These are phyloP conservation scores for Tephrocybe sp. DNA, from an alignment of 768 basidiomycete species.

Conservation along the genomic window DNA sequence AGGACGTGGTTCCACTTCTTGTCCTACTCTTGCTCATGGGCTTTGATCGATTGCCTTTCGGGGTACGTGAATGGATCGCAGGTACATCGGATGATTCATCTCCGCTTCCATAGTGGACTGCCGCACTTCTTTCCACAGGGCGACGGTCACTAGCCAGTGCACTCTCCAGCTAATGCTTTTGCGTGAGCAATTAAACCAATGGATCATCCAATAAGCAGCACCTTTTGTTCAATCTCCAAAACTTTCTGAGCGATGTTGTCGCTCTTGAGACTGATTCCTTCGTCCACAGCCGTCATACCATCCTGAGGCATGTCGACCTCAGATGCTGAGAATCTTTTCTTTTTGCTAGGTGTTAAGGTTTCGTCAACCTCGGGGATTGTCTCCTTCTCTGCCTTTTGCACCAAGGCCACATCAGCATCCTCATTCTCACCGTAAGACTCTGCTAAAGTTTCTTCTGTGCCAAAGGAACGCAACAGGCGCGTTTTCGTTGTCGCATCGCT, in stretches of 20 bases:
- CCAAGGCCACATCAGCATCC: conserved; percentile 29
- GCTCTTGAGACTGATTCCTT: conserved; percentile 79
- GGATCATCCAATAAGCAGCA: conserved; percentile 43
- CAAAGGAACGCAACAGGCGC: conserved; percentile 63
- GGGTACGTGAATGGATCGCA: conserved; percentile 40
- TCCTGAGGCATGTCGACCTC: conserved; percentile 64
- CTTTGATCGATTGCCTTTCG: conserved; percentile 28
- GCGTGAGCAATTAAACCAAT: background rate
- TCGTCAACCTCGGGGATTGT: conserved; percentile 60
- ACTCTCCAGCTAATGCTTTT: conserved; percentile 58
- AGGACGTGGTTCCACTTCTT: conserved; percentile 64
- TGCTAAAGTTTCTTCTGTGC: conserved; percentile 78
- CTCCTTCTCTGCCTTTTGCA: conserved; percentile 40
- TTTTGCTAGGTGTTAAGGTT: conserved; percentile 45
- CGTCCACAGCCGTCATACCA: conserved; percentile 83
- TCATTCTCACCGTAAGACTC: conserved; percentile 55
- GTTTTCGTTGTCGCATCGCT: conserved; percentile 57
- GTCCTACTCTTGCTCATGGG: conserved; percentile 40
- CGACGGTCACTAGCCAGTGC: conserved; percentile 65
- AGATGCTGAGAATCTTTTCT: conserved; percentile 79
- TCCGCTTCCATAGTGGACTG: conserved; percentile 47
- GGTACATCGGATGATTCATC: conserved; percentile 52
- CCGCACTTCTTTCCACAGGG: conserved; percentile 36
- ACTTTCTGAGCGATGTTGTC: conserved; percentile 89
- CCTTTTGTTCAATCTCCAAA: conserved; percentile 88